These are phyloP conservation scores for Elongisporangium senticosum DNA, from an alignment of 352 stramenopile genomes.

Conservation along the genomic window DNA sequence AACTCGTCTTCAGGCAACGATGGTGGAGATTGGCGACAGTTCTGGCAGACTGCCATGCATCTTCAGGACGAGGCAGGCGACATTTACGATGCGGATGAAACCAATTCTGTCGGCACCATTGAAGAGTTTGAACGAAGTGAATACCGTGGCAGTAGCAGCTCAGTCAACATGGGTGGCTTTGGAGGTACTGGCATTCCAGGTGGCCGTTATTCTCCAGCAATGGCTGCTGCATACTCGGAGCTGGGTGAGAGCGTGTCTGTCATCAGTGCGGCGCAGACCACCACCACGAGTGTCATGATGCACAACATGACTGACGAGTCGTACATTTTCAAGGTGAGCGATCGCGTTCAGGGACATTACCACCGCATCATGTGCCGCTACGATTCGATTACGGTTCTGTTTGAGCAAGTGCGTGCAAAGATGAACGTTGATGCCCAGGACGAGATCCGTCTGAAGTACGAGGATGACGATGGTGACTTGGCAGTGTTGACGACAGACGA, in stretches of 20 bases:
- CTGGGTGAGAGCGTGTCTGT: conserved; percentile 84
- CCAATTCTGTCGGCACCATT: conserved; percentile 79
- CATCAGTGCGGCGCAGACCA: conserved; percentile 73
- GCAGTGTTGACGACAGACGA: conserved; percentile 81
- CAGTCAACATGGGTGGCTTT: conserved; percentile 21
- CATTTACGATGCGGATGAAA: conserved; percentile 76
- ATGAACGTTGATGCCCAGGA: conserved; percentile 57
- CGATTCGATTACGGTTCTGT: conserved; percentile 58
- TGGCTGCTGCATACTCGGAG: conserved; percentile 68
- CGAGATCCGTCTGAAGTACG: conserved; percentile 78
- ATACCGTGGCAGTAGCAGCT: conserved; percentile 34
- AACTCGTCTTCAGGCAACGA: conserved; percentile 64
- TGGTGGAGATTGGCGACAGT: conserved; percentile 81
- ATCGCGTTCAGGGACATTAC: conserved; percentile 72
- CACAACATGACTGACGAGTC: conserved; percentile 58
- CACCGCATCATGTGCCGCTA: conserved; percentile 82
- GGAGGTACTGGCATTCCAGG: conserved; percentile 7
- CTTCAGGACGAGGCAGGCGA: conserved; percentile 77
- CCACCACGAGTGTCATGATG: conserved; percentile 69
- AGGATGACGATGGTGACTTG: conserved; percentile 85
- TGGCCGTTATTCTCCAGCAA: conserved; percentile 33
- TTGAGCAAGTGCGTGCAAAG: conserved; percentile 80
- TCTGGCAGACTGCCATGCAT: conserved; percentile 86
- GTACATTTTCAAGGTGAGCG: conserved; percentile 88
- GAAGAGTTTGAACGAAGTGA: conserved; percentile 87